These are phyloP conservation scores for Aspergillus tanneri DNA, from an alignment of 2,329 filamentous ascomycete genomes.

Conservation along the genomic window DNA sequence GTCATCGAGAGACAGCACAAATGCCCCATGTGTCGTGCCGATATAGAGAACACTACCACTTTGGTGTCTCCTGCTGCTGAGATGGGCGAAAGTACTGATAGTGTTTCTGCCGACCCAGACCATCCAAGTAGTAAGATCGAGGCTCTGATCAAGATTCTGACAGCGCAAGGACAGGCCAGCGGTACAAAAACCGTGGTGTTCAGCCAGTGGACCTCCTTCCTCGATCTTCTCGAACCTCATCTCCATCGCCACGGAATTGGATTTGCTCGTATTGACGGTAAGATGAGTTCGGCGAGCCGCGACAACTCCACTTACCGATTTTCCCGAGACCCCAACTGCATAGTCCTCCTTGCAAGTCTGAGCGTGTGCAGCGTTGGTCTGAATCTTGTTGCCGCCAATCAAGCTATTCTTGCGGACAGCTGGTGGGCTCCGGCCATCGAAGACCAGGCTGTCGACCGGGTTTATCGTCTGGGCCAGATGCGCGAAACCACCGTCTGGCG, in stretches of 20 bases:
- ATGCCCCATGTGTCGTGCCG: conserved; percentile 79
- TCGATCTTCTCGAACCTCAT: conserved; percentile 72
- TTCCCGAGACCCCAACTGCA: conserved; percentile 64
- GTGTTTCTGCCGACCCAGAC: conserved; percentile 58
- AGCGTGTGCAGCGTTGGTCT: conserved; percentile 81
- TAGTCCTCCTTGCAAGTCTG: conserved; percentile 77
- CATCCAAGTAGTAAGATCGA: conserved; percentile 80
- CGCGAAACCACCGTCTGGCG: conserved; percentile 76
- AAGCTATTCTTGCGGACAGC: conserved; percentile 77
- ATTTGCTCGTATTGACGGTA: conserved; percentile 75
- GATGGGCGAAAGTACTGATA: conserved; percentile 48
- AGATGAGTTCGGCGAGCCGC: conserved; percentile 68
- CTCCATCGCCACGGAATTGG: conserved; percentile 60
- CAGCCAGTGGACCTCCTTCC: conserved; percentile 75
- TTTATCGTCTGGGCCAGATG: conserved; percentile 81
- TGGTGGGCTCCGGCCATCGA: conserved; percentile 96
- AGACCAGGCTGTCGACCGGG: conserved; percentile 85
- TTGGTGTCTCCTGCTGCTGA: conserved; percentile 68
- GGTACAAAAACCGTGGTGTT: conserved; percentile 79
- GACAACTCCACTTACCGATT: conserved; percentile 69
- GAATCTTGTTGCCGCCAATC: conserved; percentile 82
- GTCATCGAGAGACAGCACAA: conserved; percentile 73
- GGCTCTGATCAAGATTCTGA: conserved; percentile 71
- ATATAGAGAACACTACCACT: conserved; percentile 59
- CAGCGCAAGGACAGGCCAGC: conserved; percentile 62